A percentile compares a stretch with the other conserved stretches of the same genome.
Conservation (phyloP, 129 eudicot genomes). For the Lonicera japonica region DNA sequence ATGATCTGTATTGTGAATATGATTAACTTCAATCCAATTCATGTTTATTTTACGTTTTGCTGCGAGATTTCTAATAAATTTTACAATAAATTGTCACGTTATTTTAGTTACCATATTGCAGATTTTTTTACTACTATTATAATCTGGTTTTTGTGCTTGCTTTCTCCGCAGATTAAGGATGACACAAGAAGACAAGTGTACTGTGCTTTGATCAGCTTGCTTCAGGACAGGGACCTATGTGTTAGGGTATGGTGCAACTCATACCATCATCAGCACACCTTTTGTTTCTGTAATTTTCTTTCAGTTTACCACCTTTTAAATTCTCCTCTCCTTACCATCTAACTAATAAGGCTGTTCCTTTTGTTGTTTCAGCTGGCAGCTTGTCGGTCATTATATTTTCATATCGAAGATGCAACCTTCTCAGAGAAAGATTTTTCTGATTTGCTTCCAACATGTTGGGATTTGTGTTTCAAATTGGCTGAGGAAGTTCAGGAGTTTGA, state of each 20-base stretch:
- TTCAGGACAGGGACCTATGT: slow-evolving; percentile 86
- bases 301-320: slow-evolving; percentile 4
- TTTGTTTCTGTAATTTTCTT: slow-evolving; percentile 6
- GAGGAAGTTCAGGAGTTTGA: slow-evolving; percentile 95
- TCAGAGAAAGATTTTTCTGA: slow-evolving; percentile 75
- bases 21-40: no score
- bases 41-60: no score
- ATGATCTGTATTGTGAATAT: no score
- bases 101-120: no score
- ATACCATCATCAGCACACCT: background rate
- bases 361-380: slow-evolving; percentile 70
- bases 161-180: slow-evolving; percentile 60
- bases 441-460: slow-evolving; percentile 91
- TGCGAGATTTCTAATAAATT: no score
- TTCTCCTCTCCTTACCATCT: background rate
- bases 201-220: slow-evolving; percentile 80
- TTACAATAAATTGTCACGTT: no score
- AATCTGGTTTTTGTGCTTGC: background rate
- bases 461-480: slow-evolving; percentile 66
- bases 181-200: slow-evolving; percentile 90
- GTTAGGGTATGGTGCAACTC: slow-evolving; percentile 63
- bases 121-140: background rate
- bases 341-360: slow-evolving; percentile 14
- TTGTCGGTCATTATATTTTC: slow-evolving; percentile 73
- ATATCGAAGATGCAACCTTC: slow-evolving; percentile 91